Evolutionary conservation across 78 protist genomes (phyloP).

Genomic region (Monocercomonoides exilis): DNA sequence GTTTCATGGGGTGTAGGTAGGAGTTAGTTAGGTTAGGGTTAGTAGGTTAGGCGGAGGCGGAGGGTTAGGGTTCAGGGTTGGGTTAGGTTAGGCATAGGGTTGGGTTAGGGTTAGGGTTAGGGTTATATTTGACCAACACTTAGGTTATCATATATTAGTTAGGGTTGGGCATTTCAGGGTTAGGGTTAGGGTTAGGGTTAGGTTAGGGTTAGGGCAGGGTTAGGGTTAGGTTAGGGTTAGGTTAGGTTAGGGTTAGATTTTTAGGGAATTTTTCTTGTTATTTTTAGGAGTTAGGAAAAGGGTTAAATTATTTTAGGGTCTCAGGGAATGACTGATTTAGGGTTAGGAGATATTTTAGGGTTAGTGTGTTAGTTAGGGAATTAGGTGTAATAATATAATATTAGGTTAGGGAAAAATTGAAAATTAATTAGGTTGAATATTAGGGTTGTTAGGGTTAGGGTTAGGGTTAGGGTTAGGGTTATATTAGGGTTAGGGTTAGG

Average conservation of each 20-base stretch:
- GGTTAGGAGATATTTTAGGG: neutral
- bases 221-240: too few relatives aligned
- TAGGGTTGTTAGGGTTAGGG: slow-evolving; percentile 8
- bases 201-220: too few relatives aligned
- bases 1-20: neutral
- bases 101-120: slow-evolving; percentile 4
- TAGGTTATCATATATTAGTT: neutral
- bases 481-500: slow-evolving; percentile 1
- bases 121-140: neutral
- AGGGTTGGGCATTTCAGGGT: neutral
- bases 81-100: slow-evolving; percentile 2
- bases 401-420: neutral
- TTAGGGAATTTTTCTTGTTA: neutral
- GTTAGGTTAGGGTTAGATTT: too few relatives aligned
- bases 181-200: slow-evolving; percentile 8
- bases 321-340: neutral
- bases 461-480: slow-evolving; percentile 7
- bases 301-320: neutral
- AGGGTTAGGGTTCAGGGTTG: neutral
- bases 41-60: neutral
- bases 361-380: neutral
- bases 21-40: neutral
- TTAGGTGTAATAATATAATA: neutral
- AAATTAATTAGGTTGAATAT: neutral
- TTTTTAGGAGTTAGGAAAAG: neutral